phyloP scores from a whole-genome alignment of 2,329 filamentous ascomycete genomes.

The Aspergillus proliferans region DNA sequence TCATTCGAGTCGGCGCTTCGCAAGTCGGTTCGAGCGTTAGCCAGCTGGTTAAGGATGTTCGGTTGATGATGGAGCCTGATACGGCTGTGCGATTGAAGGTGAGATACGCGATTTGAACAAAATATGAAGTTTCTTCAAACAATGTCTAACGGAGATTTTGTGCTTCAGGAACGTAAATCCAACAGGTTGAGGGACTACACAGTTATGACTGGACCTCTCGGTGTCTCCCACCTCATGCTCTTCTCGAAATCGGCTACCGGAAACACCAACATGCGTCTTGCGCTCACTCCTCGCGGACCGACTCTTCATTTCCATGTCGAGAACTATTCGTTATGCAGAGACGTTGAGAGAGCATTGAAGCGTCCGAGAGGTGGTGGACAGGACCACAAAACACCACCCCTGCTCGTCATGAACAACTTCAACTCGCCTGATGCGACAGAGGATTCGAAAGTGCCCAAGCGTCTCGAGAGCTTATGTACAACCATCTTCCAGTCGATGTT shows the following conservation, averaged over 20 bases:
- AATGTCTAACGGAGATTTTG: constrained; percentile 3
- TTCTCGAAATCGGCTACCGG: constrained; percentile 86
- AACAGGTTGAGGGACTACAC: constrained; percentile 90
- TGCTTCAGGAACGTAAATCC: constrained; percentile 64
- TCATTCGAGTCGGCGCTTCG: constrained; percentile 91
- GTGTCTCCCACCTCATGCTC: constrained; percentile 85
- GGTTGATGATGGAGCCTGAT: constrained; percentile 90
- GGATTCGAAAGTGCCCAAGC: constrained; percentile 71
- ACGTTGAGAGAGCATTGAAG: constrained; percentile 76
- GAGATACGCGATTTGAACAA: constrained; percentile 5
- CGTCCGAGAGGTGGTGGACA: constrained; percentile 76
- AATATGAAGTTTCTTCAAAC: background rate
- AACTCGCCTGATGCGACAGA: constrained; percentile 53
- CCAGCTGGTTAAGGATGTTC: constrained; percentile 85
- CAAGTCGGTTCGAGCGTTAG: constrained; percentile 88
- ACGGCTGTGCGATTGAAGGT: constrained; percentile 80
- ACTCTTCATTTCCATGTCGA: constrained; percentile 93
- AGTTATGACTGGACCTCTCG: constrained; percentile 89
- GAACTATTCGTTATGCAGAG: constrained; percentile 88
- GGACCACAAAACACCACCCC: constrained; percentile 75
- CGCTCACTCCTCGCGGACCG: constrained; percentile 80
- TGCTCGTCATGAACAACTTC: constrained; percentile 99
- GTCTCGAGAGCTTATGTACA: constrained; percentile 86
- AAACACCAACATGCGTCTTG: constrained; percentile 86
- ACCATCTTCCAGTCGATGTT: constrained; percentile 96